phyloP scores from a whole-genome alignment of 192 early-diverging fungal species.

The Backusella sp. region DNA sequence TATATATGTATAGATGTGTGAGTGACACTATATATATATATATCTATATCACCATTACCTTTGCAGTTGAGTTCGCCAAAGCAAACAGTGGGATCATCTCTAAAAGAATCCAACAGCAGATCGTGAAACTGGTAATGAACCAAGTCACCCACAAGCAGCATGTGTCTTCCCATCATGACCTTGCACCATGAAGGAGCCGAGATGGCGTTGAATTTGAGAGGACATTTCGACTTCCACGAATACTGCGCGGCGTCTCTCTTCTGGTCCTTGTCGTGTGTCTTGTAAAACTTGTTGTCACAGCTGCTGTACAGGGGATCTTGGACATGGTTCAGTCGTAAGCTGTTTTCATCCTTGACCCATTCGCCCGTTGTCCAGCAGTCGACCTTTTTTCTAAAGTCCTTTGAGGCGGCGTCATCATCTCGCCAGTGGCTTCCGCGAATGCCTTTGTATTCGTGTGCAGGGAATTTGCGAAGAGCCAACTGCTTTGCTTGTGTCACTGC shows the following conservation, averaged over 20 bases:
- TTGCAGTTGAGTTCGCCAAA: conserved; percentile 55
- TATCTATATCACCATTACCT: conserved; percentile 24
- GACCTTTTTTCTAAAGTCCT: not conserved
- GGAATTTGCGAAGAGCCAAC: not conserved
- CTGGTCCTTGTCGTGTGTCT: conserved; percentile 4
- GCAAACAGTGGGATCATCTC: conserved; percentile 51
- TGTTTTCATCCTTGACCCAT: conserved; percentile 18
- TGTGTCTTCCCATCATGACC: conserved; percentile 37
- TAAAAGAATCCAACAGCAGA: conserved; percentile 49
- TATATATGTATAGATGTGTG: not conserved
- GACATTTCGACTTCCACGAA: conserved; percentile 21
- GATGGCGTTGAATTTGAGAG: conserved; percentile 20
- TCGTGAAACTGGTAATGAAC: conserved; percentile 56
- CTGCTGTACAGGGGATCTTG: conserved; percentile 33
- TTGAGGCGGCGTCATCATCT: conserved; percentile 6
- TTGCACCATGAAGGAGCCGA: conserved; percentile 38
- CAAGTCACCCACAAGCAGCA: conserved; percentile 51
- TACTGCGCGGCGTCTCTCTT: conserved; percentile 23
- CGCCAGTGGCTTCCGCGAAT: not conserved
- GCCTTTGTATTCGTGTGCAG: not conserved
- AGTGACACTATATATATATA: not conserved
- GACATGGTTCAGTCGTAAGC: conserved; percentile 16
- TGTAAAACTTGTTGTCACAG: conserved; percentile 29
- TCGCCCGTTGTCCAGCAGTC: conserved; percentile 32
- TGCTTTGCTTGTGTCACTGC: conserved; percentile 9